Conservation (phyloP, 2,329 filamentous ascomycete genomes). For the Periconia digitata region DNA sequence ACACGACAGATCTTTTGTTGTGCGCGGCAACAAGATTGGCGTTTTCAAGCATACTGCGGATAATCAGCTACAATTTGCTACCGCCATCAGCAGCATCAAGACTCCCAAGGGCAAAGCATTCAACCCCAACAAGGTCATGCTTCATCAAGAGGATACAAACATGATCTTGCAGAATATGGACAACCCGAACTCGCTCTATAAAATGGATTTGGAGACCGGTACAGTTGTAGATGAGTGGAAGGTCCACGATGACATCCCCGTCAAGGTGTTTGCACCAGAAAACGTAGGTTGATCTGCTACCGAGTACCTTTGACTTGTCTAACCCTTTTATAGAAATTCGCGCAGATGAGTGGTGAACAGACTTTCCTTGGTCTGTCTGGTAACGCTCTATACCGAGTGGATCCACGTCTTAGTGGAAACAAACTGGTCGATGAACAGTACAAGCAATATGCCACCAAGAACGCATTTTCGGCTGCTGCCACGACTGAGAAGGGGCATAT, state of each 20-base stretch:
- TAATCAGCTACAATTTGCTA: constrained; percentile 92
- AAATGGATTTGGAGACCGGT: constrained; percentile 97
- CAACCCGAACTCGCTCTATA: constrained; percentile 88
- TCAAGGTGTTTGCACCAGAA: constrained; percentile 89
- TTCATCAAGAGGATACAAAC: constrained; percentile 86
- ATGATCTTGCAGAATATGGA: constrained; percentile 82
- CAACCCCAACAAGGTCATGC: constrained; percentile 94
- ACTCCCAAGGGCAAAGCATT: constrained; percentile 81
- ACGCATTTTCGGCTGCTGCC: constrained; percentile 91
- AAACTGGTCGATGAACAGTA: constrained; percentile 92
- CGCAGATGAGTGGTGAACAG: constrained; percentile 93
- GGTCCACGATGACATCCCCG: constrained; percentile 91
- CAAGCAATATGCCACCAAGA: constrained; percentile 96
- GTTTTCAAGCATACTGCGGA: constrained; percentile 96
- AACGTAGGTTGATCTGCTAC: constrained; percentile 54
- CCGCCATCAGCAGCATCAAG: constrained; percentile 93
- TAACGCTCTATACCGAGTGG: constrained; percentile 91
- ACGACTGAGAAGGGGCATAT: constrained; percentile 97
- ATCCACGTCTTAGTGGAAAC: constrained; percentile 84
- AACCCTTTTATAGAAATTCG: constrained; percentile 71
- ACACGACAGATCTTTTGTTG: constrained; percentile 94
- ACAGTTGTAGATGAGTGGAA: constrained; percentile 99
- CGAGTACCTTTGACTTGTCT: constrained; percentile 8
- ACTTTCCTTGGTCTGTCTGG: constrained; percentile 91
- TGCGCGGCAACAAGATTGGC: constrained; percentile 95